Evolutionary conservation across 2,329 filamentous ascomycete species (phyloP).

Genomic region (Colletotrichum caudatum): DNA sequence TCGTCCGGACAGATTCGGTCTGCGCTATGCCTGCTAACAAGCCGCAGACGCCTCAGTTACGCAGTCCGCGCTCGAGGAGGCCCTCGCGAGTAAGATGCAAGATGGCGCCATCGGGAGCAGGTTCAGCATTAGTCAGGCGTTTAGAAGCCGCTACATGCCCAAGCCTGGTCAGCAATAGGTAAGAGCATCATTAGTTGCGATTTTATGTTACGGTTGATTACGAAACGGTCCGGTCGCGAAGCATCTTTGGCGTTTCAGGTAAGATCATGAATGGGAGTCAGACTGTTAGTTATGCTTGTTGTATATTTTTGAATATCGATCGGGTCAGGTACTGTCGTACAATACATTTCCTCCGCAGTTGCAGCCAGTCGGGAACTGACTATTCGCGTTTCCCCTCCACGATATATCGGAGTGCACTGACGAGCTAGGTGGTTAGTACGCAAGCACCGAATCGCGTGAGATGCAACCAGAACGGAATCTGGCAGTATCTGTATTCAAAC

Average conservation of each 20-base stretch:
- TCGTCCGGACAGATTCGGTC: constrained; percentile 27
- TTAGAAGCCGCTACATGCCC: constrained; percentile 71
- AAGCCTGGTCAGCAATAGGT: constrained; percentile 43
- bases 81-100: constrained; percentile 78
- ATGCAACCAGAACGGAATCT: background rate
- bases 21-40: constrained; percentile 8
- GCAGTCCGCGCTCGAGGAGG: constrained; percentile 83
- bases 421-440: background rate
- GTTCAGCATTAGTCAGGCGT: constrained; percentile 77
- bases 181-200: constrained; percentile 22
- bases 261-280: constrained; percentile 33
- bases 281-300: constrained; percentile 7
- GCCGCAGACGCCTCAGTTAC: constrained; percentile 79
- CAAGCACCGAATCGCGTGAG: background rate
- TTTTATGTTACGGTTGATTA: constrained; percentile 8
- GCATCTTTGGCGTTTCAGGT: constrained; percentile 40
- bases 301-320: background rate
- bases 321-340: constrained; percentile 9
- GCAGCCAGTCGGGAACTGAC: background rate
- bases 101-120: constrained; percentile 69
- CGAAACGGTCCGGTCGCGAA: constrained; percentile 16
- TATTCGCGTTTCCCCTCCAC: background rate
- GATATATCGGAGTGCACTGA: background rate
- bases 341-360: background rate
- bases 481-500: background rate